Percentiles rank a stretch among this genome's conserved stretches.
phyloP scores from a whole-genome alignment of 1,139 yeast genomes.

The Magnusiomyces ingens region DNA sequence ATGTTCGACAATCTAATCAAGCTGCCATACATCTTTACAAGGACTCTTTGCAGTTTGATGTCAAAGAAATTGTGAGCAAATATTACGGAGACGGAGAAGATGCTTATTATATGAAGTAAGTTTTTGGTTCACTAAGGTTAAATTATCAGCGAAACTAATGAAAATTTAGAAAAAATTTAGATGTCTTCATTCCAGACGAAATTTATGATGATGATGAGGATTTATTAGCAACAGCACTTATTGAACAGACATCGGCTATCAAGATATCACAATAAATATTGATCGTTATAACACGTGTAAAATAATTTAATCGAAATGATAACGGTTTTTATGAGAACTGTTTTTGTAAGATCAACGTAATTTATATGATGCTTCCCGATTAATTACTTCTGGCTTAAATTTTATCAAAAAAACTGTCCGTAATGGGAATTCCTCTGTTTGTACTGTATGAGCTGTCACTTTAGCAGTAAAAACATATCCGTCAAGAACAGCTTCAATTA shows the following conservation, averaged over 20 bases:
- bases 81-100: slow-evolving; percentile 98
- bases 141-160: background rate
- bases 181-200: slow-evolving; percentile 19
- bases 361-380: slow-evolving; percentile 14
- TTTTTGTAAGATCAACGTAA: background rate
- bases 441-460: slow-evolving; percentile 85
- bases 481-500: slow-evolving; percentile 83
- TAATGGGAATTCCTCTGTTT: slow-evolving; percentile 53
- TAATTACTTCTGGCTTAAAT: slow-evolving; percentile 34
- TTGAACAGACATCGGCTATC: slow-evolving; percentile 7
- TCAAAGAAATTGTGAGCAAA: slow-evolving; percentile 70
- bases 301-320: no score
- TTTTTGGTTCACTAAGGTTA: slow-evolving; percentile 31
- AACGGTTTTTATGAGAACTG: no score
- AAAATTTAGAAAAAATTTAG: slow-evolving; percentile 18
- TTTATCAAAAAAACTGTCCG: slow-evolving; percentile 81
- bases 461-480: slow-evolving; percentile 71
- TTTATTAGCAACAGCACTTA: slow-evolving; percentile 22
- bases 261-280: no score
- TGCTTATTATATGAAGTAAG: slow-evolving; percentile 83
- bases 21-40: slow-evolving; percentile 92
- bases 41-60: slow-evolving; percentile 76
- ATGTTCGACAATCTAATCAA: slow-evolving; percentile 86
- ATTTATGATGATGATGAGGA: slow-evolving; percentile 28
- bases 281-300: no score